A percentile compares a stretch with the other conserved stretches of the same genome.
These are phyloP conservation scores for Aspergillus tanneri DNA, from an alignment of 2,329 filamentous ascomycete species.

Conservation along the genomic window DNA sequence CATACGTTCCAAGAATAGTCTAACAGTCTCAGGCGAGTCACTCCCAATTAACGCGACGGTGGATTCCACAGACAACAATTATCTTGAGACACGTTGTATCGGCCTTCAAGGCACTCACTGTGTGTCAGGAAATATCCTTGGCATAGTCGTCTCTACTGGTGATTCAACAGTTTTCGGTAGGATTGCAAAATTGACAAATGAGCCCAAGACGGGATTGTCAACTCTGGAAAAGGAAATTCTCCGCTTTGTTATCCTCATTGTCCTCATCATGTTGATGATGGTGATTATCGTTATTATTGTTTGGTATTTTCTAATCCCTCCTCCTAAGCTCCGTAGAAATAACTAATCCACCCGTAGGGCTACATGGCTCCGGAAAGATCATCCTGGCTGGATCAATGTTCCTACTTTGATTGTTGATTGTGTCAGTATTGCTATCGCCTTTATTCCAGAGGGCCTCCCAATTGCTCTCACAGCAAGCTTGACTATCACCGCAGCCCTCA, in stretches of 20 bases:
- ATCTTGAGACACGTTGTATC: constrained; percentile 73
- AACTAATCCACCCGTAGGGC: constrained; percentile 50
- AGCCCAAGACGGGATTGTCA: constrained; percentile 66
- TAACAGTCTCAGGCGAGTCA: constrained; percentile 63
- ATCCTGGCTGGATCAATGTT: constrained; percentile 71
- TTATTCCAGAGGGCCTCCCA: constrained; percentile 72
- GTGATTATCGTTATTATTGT: constrained; percentile 60
- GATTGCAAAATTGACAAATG: constrained; percentile 69
- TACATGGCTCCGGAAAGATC: constrained; percentile 64
- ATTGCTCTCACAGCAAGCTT: constrained; percentile 69
- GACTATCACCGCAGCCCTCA: constrained; percentile 73
- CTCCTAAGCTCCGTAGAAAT: not conserved
- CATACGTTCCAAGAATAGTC: not conserved
- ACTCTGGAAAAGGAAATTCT: constrained; percentile 71
- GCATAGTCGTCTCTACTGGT: constrained; percentile 69
- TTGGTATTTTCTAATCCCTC: constrained; percentile 52
- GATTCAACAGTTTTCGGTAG: constrained; percentile 73
- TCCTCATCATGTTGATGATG: constrained; percentile 59
- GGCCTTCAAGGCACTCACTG: constrained; percentile 79
- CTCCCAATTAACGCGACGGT: constrained; percentile 62
- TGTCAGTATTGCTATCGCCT: constrained; percentile 70
- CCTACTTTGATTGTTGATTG: constrained; percentile 70
- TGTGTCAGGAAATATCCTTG: constrained; percentile 64
- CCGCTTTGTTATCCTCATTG: constrained; percentile 71
- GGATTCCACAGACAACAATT: constrained; percentile 69